These are phyloP conservation scores for Hibiscus mutabilis DNA, from an alignment of 345 rosid species.

Conservation along the genomic window DNA sequence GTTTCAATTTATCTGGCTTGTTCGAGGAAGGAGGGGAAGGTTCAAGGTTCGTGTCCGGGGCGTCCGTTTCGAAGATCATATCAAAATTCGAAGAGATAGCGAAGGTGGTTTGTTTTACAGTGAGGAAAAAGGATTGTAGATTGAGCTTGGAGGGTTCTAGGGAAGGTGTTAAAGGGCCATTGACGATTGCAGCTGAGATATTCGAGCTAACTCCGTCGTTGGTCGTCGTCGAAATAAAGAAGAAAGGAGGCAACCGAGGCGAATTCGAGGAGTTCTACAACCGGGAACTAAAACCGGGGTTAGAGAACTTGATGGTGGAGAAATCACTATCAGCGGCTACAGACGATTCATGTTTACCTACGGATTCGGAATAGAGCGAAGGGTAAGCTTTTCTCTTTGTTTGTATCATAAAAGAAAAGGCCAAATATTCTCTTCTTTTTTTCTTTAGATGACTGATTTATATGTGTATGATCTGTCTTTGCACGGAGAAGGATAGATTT, in stretches of 20 bases:
- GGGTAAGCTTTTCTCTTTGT: conserved; percentile 13
- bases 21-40: not conserved
- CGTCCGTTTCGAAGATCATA: not conserved
- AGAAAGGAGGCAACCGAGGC: not conserved
- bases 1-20: not conserved
- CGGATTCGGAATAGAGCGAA: conserved; percentile 49
- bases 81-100: not conserved
- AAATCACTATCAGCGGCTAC: not conserved
- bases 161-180: conserved; percentile 54
- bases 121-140: conserved; percentile 67
- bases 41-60: not conserved
- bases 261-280: not conserved
- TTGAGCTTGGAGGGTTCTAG: conserved; percentile 61
- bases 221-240: not conserved
- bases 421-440: not conserved
- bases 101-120: not conserved
- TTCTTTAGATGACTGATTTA: conserved; percentile 17
- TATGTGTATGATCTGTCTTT: conserved; percentile 16
- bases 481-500: conserved; percentile 19
- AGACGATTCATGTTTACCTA: conserved; percentile 44
- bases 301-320: not conserved
- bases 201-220: not conserved
- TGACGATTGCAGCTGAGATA: not conserved
- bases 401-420: conserved; percentile 16
- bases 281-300: not conserved